Evolutionary conservation across 2,329 filamentous ascomycete genomes (phyloP).

Genomic region (Aspergillus fumigatus): DNA sequence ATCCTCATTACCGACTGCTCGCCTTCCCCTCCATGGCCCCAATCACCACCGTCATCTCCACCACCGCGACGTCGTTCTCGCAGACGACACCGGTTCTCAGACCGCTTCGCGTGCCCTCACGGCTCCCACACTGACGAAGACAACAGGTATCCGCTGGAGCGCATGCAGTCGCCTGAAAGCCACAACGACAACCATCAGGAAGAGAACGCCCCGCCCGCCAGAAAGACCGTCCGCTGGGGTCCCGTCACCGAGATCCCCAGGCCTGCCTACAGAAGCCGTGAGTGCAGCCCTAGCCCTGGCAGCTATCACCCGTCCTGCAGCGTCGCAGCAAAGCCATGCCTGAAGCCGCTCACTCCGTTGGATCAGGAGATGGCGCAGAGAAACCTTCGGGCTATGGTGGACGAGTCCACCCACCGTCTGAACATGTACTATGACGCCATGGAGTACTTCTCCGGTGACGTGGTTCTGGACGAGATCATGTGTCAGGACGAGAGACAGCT

Average conservation of each 20-base stretch:
- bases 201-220: not conserved
- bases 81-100: not conserved
- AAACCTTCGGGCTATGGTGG: constrained; percentile 9
- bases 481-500: not conserved
- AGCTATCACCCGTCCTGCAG: not conserved
- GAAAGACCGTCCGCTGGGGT: constrained; percentile 1
- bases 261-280: not conserved
- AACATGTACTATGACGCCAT: constrained; percentile 5
- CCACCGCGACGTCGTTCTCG: not conserved
- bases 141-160: not conserved
- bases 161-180: not conserved
- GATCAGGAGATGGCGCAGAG: constrained; percentile 11
- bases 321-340: constrained; percentile 3
- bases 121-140: not conserved
- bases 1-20: not conserved
- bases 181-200: not conserved
- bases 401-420: constrained; percentile 2
- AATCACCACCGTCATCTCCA: not conserved
- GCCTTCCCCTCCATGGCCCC: not conserved
- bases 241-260: not conserved
- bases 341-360: constrained; percentile 10
- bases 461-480: constrained; percentile 5
- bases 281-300: not conserved
- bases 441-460: not conserved
- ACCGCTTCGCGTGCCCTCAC: not conserved